Base-by-base conservation (phyloP, 2,329 filamentous ascomycete species). In the Colletotrichum spaethianum region DNA sequence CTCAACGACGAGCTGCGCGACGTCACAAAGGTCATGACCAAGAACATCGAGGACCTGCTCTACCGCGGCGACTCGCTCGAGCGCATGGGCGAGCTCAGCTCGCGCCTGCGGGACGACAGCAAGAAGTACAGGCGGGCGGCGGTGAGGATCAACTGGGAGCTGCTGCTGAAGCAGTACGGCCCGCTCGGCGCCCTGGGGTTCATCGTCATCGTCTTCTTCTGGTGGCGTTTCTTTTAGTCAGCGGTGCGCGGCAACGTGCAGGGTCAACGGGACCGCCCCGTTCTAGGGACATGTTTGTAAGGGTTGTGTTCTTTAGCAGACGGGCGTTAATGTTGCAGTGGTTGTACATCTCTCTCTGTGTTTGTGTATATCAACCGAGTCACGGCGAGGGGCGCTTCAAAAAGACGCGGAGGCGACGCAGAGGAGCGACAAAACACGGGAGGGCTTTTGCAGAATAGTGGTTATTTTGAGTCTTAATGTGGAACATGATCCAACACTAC, bases 11-110 rank as follows among this genome's bases (percentile, higher is more conserved):
- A 99, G 88, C 90, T 99, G 75, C 93, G 95, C 82, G 96, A 98
- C 83, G 97, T 99, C 67, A 98, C 96, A 1, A 95, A 98, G 85
- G 95, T 99, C 80, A 99, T 99, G 97, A 98, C 95, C 67, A 98
- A 98, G 90, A 99, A 99, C 83, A 98, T 99, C 77, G 96, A 99
- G 87, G 96, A 99, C 82, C 85, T 99, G 79, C 86, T 99, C 64
- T 99, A 99, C 82, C 88, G 97, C 74, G 96, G 96, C 36, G 96
- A 99, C 81, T 96, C 92, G 78, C 84, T 99, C 76, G 96, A 99
- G 85, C 90, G 95, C 78, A 99, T 99, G 96, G 96, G 96, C 73
- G 96, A 98, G 85, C 93, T 98, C 80, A 97, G 93, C 78, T 93
- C 91, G 68, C 87, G 96, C 74, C 83, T 99, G 80, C 88, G 94